Evolutionary conservation across 306 rosid species (phyloP).

Genomic region (Corylus heterophylla): DNA sequence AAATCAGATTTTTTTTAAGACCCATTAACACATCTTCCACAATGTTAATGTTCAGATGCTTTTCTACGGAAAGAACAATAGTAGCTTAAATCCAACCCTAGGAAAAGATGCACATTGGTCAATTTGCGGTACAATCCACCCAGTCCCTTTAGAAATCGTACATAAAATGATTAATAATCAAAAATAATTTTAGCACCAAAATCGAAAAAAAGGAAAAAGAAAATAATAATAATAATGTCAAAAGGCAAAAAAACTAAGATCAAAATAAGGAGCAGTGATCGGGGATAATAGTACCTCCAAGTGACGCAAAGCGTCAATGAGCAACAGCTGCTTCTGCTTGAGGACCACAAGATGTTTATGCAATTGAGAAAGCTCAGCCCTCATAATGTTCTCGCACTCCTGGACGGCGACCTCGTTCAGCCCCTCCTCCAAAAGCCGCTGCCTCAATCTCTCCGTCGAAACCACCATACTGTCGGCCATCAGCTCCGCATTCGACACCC

Average conservation of each 20-base stretch:
- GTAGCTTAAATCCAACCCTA: background rate
- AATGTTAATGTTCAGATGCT: background rate
- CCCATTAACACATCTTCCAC: background rate
- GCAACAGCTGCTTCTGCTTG: slow-evolving; percentile 72
- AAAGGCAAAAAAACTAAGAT: background rate
- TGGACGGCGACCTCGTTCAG: slow-evolving; percentile 53
- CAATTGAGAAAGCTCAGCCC: slow-evolving; percentile 54
- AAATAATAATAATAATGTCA: background rate
- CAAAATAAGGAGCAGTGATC: background rate
- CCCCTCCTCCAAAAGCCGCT: slow-evolving; percentile 61
- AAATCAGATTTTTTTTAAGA: background rate
- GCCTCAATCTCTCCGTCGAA: slow-evolving; percentile 62
- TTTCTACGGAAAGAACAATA: background rate
- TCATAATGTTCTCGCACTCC: slow-evolving; percentile 81
- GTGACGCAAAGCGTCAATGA: slow-evolving; percentile 70
- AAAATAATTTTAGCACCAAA: background rate
- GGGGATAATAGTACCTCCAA: slow-evolving; percentile 61
- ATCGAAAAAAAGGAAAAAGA: background rate
- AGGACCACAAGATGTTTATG: slow-evolving; percentile 67
- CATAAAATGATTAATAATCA: background rate
- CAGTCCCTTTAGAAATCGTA: background rate
- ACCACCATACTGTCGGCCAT: slow-evolving; percentile 46
- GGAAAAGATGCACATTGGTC: background rate
- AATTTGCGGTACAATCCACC: background rate
- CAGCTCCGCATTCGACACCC: slow-evolving; percentile 64